phyloP scores from a whole-genome alignment of 2,329 filamentous ascomycete species.

The Aureobasidium namibiae region DNA sequence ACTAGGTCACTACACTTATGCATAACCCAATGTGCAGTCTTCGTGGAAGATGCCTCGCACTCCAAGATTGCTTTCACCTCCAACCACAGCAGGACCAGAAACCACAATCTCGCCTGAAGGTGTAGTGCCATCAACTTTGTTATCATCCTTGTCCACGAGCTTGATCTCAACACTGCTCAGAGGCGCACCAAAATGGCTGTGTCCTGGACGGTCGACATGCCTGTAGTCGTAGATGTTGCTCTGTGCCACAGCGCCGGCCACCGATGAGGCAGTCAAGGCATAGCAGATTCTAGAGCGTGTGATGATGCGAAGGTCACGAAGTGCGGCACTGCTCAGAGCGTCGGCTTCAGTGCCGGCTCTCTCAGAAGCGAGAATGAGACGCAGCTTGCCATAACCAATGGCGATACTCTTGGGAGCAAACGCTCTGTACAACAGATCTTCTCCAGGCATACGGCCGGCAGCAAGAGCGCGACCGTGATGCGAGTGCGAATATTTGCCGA shows the following conservation, averaged over 20 bases:
- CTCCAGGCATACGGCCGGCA: constrained; percentile 64
- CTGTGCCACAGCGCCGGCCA: constrained; percentile 86
- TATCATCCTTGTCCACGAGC: constrained; percentile 52
- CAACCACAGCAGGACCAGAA: constrained; percentile 64
- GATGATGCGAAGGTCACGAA: constrained; percentile 77
- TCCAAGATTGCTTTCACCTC: constrained; percentile 55
- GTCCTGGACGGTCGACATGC: constrained; percentile 35
- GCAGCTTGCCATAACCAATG: constrained; percentile 62
- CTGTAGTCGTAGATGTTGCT: constrained; percentile 85
- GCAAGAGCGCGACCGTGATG: constrained; percentile 63
- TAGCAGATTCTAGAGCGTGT: constrained; percentile 75
- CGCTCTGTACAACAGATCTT: constrained; percentile 54
- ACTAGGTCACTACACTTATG: neutral
- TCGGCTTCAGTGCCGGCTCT: constrained; percentile 50
- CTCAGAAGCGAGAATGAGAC: constrained; percentile 73
- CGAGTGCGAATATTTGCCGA: constrained; percentile 62
- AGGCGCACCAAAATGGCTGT: constrained; percentile 72
- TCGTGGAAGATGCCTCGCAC: constrained; percentile 57
- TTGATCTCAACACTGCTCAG: constrained; percentile 72
- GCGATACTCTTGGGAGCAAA: constrained; percentile 51
- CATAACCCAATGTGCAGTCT: constrained; percentile 59
- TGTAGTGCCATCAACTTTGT: constrained; percentile 55
- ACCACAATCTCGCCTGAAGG: constrained; percentile 52
- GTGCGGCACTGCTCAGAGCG: constrained; percentile 56
- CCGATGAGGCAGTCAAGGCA: constrained; percentile 68